Conservation (phyloP, 2,329 filamentous ascomycete species). For the Trichophyton equinum region DNA sequence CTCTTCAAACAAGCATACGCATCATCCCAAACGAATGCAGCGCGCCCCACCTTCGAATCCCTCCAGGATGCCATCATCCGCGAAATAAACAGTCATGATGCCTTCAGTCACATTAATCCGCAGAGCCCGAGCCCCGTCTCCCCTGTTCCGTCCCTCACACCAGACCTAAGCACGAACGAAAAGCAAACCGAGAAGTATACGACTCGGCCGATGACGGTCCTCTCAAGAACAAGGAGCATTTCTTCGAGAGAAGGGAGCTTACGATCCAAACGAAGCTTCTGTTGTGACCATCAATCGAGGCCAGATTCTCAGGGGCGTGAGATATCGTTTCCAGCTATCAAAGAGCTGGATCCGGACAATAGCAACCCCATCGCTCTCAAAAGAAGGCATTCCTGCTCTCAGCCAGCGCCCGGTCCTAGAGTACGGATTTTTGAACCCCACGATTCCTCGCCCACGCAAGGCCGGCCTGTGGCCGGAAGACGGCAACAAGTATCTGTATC, state of each 20-base stretch:
- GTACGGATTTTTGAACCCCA: constrained; percentile 14
- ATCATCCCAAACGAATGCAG: constrained; percentile 17
- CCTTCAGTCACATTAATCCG: constrained; percentile 21
- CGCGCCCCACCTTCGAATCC: constrained; percentile 29
- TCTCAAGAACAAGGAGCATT: constrained; percentile 14
- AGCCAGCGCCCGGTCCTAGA: constrained; percentile 18
- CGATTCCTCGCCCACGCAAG: background rate
- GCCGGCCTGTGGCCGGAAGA: background rate
- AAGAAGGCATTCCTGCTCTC: constrained; percentile 32
- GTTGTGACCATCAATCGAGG: constrained; percentile 19
- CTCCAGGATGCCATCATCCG: constrained; percentile 33
- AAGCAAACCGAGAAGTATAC: background rate
- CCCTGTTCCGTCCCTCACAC: constrained; percentile 1
- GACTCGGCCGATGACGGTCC: background rate
- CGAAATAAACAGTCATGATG: constrained; percentile 34
- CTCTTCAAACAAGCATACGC: constrained; percentile 29
- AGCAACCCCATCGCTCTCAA: constrained; percentile 10
- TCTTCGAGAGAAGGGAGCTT: constrained; percentile 21
- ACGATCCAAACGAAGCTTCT: constrained; percentile 22
- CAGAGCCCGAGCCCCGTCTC: constrained; percentile 2
- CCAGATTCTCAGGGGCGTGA: constrained; percentile 15
- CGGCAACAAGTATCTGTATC: background rate
- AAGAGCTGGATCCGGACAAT: constrained; percentile 8
- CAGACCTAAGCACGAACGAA: background rate
- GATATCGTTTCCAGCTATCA: constrained; percentile 15